phyloP scores from a whole-genome alignment of 805 yeast genomes.

The Saturnispora saitoi region DNA sequence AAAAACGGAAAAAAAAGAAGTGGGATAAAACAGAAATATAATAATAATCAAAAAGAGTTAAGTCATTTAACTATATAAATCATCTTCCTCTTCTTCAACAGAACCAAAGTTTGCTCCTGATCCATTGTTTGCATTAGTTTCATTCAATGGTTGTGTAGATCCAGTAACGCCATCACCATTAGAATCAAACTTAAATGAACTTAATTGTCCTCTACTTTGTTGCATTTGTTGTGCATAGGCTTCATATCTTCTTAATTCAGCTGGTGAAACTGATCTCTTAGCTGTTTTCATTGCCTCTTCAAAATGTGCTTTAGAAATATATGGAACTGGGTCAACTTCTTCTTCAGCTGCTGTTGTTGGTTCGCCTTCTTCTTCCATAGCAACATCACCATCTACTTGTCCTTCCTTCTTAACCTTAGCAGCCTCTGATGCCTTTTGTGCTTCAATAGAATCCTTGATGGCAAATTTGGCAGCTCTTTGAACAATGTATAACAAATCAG shows the following conservation, averaged over 20 bases:
- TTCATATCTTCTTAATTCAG: conserved; percentile 97
- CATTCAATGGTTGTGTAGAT: conserved; percentile 24
- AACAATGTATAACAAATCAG: conserved; percentile 92
- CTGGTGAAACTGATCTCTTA: conserved; percentile 91
- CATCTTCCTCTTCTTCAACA: conserved; percentile 42
- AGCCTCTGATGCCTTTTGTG: conserved; percentile 43
- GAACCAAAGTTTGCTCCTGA: conserved; percentile 39
- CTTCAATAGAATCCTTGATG: conserved; percentile 94
- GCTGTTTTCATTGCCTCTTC: conserved; percentile 99
- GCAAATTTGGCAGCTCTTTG: conserved; percentile 99
- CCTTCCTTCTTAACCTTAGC: conserved; percentile 37
- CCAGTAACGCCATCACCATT: conserved; percentile 13
- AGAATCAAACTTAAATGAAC: conserved; percentile 79
- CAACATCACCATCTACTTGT: conserved; percentile 31
- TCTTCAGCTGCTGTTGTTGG: conserved; percentile 32
- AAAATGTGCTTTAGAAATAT: conserved; percentile 84
- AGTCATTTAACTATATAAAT: conserved; percentile 30
- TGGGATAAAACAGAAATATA: conserved; percentile 3
- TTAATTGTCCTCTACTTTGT: conserved; percentile 90
- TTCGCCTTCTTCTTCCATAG: conserved; percentile 31
- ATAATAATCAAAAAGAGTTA: background rate
- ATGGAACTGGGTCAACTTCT: conserved; percentile 93
- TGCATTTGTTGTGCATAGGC: conserved; percentile 95
- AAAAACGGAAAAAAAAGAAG: background rate
- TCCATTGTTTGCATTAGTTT: conserved; percentile 26